Conservation (phyloP, 345 rosid species). For the Tarenaya hassleriana region DNA sequence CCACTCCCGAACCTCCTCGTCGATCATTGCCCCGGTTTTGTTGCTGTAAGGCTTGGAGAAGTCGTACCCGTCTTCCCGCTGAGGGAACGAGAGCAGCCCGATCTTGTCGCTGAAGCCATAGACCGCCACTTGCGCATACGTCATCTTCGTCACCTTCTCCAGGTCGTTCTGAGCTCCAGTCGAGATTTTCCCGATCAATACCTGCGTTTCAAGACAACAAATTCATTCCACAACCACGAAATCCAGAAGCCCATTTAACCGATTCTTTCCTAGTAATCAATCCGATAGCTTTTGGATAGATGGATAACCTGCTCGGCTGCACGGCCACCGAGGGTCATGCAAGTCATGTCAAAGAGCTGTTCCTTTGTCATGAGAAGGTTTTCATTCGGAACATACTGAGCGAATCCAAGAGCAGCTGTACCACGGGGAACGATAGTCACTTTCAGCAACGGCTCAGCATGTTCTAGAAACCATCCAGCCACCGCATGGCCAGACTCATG, state of each 20-base stretch:
- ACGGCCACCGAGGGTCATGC: conserved; percentile 97
- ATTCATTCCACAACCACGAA: too few relatives aligned
- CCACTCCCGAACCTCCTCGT: conserved; percentile 84
- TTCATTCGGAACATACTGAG: conserved; percentile 92
- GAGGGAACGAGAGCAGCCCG: conserved; percentile 93
- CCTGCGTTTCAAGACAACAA: too few relatives aligned
- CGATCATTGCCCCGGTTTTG: conserved; percentile 82
- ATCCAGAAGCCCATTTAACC: too few relatives aligned
- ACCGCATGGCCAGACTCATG: conserved; percentile 98
- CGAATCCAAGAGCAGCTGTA: conserved; percentile 93
- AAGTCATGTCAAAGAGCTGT: conserved; percentile 90
- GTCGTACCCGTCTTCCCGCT: conserved; percentile 62
- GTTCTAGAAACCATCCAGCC: conserved; percentile 92
- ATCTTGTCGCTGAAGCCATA: conserved; percentile 96
- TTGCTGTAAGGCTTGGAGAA: conserved; percentile 86
- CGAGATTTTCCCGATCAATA: conserved; percentile 78
- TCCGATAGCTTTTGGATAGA: background rate
- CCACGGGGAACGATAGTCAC: conserved; percentile 98
- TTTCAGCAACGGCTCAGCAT: conserved; percentile 91
- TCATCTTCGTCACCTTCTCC: conserved; percentile 95
- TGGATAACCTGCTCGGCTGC: conserved; percentile 86
- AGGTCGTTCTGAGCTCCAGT: conserved; percentile 95
- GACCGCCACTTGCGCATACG: conserved; percentile 91
- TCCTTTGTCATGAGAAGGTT: conserved; percentile 95
- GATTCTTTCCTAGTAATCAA: too few relatives aligned